Conservation (phyloP, 225 moss, liverwort and hornwort species). For the Physcomitrium patens region DNA sequence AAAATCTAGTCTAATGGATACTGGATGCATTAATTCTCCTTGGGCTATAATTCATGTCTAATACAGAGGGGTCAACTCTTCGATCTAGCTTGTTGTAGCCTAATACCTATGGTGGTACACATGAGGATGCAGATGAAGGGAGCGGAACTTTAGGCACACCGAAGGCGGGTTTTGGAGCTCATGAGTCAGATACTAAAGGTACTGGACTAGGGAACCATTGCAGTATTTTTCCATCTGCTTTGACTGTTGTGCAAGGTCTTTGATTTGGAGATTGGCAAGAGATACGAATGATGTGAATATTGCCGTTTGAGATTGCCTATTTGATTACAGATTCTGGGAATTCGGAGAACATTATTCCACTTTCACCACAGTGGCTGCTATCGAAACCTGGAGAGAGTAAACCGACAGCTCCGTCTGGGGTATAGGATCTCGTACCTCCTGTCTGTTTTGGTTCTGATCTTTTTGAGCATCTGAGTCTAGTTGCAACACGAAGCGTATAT, state of each 20-base stretch:
- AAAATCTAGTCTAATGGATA: not conserved
- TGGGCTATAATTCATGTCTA: not conserved
- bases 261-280: too few species aligned
- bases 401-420: slow-evolving; percentile 67
- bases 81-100: not conserved
- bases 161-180: slow-evolving; percentile 64
- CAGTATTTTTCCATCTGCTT: slow-evolving; percentile 6
- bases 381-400: slow-evolving; percentile 91
- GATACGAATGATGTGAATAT: slow-evolving; percentile 10
- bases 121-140: slow-evolving; percentile 73
- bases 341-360: slow-evolving; percentile 80
- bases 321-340: slow-evolving; percentile 69
- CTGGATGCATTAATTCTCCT: not conserved
- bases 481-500: slow-evolving; percentile 19
- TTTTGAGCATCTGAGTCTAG: not conserved
- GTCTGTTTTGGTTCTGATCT: not conserved
- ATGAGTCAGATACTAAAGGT: slow-evolving; percentile 89
- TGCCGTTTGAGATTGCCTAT: slow-evolving; percentile 8
- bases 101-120: slow-evolving; percentile 14
- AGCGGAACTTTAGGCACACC: slow-evolving; percentile 67
- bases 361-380: slow-evolving; percentile 96
- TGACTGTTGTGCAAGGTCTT: not conserved
- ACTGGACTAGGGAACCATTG: slow-evolving; percentile 9
- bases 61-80: not conserved
- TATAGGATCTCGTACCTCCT: slow-evolving; percentile 27